Evolutionary conservation across 2,329 filamentous ascomycete genomes (phyloP).

Genomic region (Diaporthe vexans): DNA sequence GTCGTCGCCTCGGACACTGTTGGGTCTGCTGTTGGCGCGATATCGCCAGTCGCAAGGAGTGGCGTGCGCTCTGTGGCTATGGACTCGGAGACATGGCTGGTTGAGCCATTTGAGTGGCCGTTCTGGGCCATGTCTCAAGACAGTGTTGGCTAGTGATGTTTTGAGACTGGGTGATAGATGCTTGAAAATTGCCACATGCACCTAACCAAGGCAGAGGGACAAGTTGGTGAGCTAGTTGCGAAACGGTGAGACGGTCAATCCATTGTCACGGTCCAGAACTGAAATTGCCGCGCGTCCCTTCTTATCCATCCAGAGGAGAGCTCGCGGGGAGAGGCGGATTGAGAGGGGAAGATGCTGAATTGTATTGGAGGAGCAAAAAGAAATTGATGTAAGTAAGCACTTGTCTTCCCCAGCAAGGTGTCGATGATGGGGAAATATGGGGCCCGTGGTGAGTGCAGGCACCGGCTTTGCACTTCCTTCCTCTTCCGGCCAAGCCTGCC

Average conservation of each 20-base stretch:
- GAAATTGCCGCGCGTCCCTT: not conserved
- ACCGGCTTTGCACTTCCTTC: constrained; percentile 35
- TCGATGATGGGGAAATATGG: not conserved
- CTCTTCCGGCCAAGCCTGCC: constrained; percentile 33
- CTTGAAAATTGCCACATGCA: not conserved
- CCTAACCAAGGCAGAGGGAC: not conserved
- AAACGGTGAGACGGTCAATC: constrained; percentile 3
- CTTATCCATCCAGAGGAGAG: constrained; percentile 7
- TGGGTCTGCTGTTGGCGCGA: constrained; percentile 42
- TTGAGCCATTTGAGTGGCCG: not conserved
- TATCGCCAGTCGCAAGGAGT: constrained; percentile 46
- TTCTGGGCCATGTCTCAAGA: constrained; percentile 14
- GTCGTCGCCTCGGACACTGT: constrained; percentile 44
- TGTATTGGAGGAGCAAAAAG: constrained; percentile 1
- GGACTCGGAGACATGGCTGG: constrained; percentile 1
- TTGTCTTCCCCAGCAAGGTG: constrained; percentile 3
- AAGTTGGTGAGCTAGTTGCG: not conserved
- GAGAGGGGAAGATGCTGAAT: not conserved
- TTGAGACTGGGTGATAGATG: not conserved
- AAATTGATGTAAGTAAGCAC: not conserved
- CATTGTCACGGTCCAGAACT: not conserved
- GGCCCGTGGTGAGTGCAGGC: constrained; percentile 15
- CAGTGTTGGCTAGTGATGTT: not conserved
- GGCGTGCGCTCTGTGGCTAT: constrained; percentile 50
- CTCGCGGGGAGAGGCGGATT: not conserved